These are phyloP conservation scores for Lolium perenne DNA, from an alignment of 176 grass and related monocot genomes.

Conservation along the genomic window DNA sequence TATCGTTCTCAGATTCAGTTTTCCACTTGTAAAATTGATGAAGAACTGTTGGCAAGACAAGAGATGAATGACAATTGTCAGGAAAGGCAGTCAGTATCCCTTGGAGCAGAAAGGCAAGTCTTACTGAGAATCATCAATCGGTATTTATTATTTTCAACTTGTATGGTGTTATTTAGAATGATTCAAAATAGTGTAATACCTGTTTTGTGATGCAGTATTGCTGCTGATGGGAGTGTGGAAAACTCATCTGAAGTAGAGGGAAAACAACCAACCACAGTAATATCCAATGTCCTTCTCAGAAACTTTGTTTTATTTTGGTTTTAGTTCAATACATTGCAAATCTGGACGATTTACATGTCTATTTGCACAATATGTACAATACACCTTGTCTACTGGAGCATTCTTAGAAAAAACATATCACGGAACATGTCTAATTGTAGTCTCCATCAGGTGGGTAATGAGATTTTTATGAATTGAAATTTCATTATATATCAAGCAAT, in stretches of 20 bases:
- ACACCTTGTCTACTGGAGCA: neutral
- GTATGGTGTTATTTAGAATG: neutral
- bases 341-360: neutral
- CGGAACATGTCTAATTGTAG: neutral
- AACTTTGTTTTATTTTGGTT: neutral
- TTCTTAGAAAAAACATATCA: neutral
- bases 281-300: neutral
- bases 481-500: neutral
- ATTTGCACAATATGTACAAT: neutral
- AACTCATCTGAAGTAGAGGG: constrained; percentile 33
- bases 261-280: constrained; percentile 50
- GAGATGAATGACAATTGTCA: constrained; percentile 24
- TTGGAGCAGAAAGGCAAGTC: constrained; percentile 46
- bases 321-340: neutral
- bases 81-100: constrained; percentile 24
- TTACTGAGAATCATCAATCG: neutral
- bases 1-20: constrained; percentile 26
- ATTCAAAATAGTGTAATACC: neutral
- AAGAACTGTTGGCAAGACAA: constrained; percentile 8
- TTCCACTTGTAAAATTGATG: constrained; percentile 21
- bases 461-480: neutral
- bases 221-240: constrained; percentile 26
- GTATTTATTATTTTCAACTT: neutral
- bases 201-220: constrained; percentile 53
- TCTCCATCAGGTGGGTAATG: neutral